Evolutionary conservation across 1,284 basidiomycete genomes (phyloP), one percentile per base, ranked within the genome.

Genomic region (Apiotrichum montevideense): DNA sequence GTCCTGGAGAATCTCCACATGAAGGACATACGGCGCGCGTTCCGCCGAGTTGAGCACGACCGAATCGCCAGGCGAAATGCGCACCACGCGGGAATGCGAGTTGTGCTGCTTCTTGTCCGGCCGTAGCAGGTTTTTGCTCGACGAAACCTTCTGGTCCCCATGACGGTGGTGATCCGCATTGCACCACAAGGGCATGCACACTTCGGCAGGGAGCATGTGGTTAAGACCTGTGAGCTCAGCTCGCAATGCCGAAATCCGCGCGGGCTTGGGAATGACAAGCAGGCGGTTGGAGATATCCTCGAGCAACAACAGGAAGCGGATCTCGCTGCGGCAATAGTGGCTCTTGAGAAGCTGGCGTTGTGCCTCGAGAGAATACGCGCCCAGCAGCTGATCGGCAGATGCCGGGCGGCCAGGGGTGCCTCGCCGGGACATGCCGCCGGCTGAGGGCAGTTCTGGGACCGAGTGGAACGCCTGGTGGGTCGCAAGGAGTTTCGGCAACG

Each of bases 31-130:
- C 1, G 96, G 96, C 1, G 92, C 94, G 48, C 89, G 84, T 75
- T 98, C 94, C 3, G 96, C 96, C 40, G 95, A 98, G 73, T 99
- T 99, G 47, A 99, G 84, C 5, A 98, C 96, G 39, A 98, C 96
- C 45, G 91, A 90, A 79, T 99, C 96, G 29, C 93, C 91, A 3
- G 96, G 95, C 14, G 94, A 94, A 73, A 99, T 96, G 65, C 96
- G 86, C 44, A 98, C 91, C 54, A 99, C 92, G 41, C 92, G 86
- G 71, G 98, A 94, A 72, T 99, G 95, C 6, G 87, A 84, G 76
- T 73, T 86, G 86, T 37, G n/a, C 52, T 46, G 43, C 52, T 53
- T 46, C 49, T 52, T 47, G 15, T 44, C 43, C 11, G 34, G 46
- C 21, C 47, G n/a, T 8, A 35, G 15, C 15, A 54, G 47, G 15